Conservation (phyloP, 352 stramenopile genomes). For the Globisporangium acanthophoron region DNA sequence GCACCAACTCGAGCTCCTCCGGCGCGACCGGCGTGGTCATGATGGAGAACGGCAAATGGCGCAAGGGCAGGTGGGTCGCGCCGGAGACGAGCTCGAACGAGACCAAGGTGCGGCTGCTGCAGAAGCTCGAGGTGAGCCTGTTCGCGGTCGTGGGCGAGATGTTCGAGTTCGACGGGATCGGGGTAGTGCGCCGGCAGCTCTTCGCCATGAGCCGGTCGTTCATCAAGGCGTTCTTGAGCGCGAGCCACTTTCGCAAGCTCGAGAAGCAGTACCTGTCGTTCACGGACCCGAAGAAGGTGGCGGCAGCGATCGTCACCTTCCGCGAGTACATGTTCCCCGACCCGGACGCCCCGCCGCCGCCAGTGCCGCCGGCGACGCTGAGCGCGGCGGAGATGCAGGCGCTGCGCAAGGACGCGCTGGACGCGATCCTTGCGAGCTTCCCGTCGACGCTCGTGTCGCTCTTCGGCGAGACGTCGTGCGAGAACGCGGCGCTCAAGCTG, state of each 20-base stretch:
- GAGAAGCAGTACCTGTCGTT: constrained; percentile 78
- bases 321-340: constrained; percentile 62
- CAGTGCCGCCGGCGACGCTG: constrained; percentile 9
- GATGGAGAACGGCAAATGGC: constrained; percentile 71
- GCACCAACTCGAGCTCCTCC: background rate
- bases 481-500: constrained; percentile 76
- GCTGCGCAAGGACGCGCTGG: constrained; percentile 55
- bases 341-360: constrained; percentile 8
- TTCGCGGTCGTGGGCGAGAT: constrained; percentile 71
- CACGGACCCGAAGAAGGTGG: constrained; percentile 65
- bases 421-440: constrained; percentile 67
- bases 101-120: constrained; percentile 76
- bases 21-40: constrained; percentile 25
- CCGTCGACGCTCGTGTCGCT: constrained; percentile 69
- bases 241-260: constrained; percentile 79
- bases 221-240: constrained; percentile 73
- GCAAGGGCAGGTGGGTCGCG: constrained; percentile 48
- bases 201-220: constrained; percentile 79
- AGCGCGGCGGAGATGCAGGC: constrained; percentile 38
- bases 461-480: constrained; percentile 67
- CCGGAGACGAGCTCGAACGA: constrained; percentile 66
- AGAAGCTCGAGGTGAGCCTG: constrained; percentile 75
- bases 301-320: constrained; percentile 41
- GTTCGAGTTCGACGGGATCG: constrained; percentile 85
- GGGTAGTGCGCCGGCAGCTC: constrained; percentile 74